These are phyloP conservation scores for Astragalus glycyphyllos DNA, from an alignment of 306 rosid genomes.

Conservation along the genomic window DNA sequence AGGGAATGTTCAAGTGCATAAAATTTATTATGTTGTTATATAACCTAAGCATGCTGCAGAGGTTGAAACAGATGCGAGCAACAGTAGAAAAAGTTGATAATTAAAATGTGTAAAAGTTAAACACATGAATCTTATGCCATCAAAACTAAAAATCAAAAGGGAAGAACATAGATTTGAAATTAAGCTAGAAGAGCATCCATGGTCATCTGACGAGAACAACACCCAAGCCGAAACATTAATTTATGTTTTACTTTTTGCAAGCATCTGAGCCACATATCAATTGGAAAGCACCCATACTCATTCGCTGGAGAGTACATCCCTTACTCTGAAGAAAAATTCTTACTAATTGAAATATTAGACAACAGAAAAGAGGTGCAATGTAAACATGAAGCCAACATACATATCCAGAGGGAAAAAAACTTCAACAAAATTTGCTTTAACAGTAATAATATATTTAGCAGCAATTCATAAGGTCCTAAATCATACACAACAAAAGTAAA, in stretches of 20 bases:
- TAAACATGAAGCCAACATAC: neutral
- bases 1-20: neutral
- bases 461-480: too few species aligned
- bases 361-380: constrained; percentile 8
- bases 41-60: neutral
- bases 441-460: too few species aligned
- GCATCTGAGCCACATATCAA: constrained; percentile 21
- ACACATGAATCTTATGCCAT: neutral
- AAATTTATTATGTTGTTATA: neutral
- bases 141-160: neutral
- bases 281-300: neutral
- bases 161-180: constrained; percentile 5
- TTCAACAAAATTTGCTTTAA: too few species aligned
- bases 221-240: neutral
- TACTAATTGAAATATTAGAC: neutral
- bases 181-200: constrained; percentile 14
- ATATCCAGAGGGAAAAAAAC: too few species aligned
- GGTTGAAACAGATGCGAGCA: constrained; percentile 2
- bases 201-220: constrained; percentile 20
- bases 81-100: neutral
- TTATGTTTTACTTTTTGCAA: neutral
- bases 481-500: constrained; percentile 15
- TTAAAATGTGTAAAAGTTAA: constrained; percentile 25
- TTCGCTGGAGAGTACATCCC: neutral
- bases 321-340: constrained; percentile 18